phyloP scores from a whole-genome alignment of 345 rosid species.

The Acer saccharum region DNA sequence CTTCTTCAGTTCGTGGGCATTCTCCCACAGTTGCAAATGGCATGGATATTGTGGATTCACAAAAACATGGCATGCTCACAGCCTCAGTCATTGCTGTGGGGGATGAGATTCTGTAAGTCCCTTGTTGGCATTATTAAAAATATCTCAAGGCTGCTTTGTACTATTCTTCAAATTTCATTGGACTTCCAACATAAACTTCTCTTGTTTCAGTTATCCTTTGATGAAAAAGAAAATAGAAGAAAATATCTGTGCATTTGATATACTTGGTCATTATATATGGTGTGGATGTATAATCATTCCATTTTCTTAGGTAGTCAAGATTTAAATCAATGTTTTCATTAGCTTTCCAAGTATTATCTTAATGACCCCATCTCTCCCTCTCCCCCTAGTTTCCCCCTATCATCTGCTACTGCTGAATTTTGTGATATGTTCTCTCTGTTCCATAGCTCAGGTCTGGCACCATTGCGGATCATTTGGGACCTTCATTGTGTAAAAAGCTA shows the following conservation, averaged over 20 bases:
- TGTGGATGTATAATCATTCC: neutral
- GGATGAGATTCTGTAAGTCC: constrained; percentile 98
- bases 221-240: neutral
- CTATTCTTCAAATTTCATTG: neutral
- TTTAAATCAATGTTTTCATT: neutral
- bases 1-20: constrained; percentile 24
- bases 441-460: constrained; percentile 99
- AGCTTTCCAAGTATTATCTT: neutral
- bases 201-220: neutral
- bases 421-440: constrained; percentile 49
- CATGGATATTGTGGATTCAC: constrained; percentile 38
- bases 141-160: constrained; percentile 13
- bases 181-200: constrained; percentile 7
- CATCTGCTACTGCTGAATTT: constrained; percentile 33
- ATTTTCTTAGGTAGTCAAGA: neutral
- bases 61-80: constrained; percentile 47
- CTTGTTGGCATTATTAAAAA: constrained; percentile 27
- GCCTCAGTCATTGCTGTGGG: constrained; percentile 84
- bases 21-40: constrained; percentile 34
- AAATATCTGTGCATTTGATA: neutral
- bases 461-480: constrained; percentile 89
- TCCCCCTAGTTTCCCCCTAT: neutral
- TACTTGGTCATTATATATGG: neutral
- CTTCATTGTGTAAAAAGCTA: constrained; percentile 68
- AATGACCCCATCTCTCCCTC: neutral